Percentiles rank a stretch among this genome's conserved stretches.
phyloP scores from a whole-genome alignment of 2,329 filamentous ascomycete genomes.

The Alternaria tenuissima region DNA sequence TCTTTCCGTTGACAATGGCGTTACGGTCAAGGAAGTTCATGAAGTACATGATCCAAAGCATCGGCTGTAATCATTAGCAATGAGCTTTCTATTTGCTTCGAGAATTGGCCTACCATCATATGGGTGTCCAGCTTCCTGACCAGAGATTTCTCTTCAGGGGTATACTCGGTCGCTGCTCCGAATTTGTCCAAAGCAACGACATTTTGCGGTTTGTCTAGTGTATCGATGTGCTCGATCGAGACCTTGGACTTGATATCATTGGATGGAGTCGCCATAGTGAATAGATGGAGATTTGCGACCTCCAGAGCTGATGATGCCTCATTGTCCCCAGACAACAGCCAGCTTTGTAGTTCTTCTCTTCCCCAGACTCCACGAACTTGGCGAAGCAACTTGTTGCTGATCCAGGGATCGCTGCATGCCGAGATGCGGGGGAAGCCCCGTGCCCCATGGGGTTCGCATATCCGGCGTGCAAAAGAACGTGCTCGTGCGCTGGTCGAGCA shows the following conservation, averaged over 20 bases:
- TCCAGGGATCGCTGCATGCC: background rate
- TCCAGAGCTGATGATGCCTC: background rate
- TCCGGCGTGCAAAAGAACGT: background rate
- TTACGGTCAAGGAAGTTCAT: slow-evolving; percentile 64
- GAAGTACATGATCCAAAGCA: slow-evolving; percentile 34
- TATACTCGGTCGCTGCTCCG: slow-evolving; percentile 29
- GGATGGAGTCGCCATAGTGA: background rate
- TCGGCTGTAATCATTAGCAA: background rate
- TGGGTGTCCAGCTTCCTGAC: slow-evolving; percentile 37
- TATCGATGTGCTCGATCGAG: slow-evolving; percentile 21
- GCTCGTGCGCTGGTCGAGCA: background rate
- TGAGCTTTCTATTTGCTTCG: background rate
- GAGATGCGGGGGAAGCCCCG: background rate
- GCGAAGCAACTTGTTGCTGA: background rate
- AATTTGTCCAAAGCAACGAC: slow-evolving; percentile 34
- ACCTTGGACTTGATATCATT: background rate
- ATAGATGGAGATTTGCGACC: background rate
- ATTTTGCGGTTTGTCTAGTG: slow-evolving; percentile 21
- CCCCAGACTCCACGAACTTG: slow-evolving; percentile 1
- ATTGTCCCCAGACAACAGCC: background rate
- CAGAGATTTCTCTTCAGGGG: slow-evolving; percentile 32
- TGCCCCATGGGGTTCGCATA: background rate
- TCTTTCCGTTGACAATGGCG: slow-evolving; percentile 66
- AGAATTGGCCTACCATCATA: slow-evolving; percentile 26
- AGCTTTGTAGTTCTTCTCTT: background rate